Base-by-base conservation (phyloP, 1,284 basidiomycete species). In the Sanghuangporus sanghuang region DNA sequence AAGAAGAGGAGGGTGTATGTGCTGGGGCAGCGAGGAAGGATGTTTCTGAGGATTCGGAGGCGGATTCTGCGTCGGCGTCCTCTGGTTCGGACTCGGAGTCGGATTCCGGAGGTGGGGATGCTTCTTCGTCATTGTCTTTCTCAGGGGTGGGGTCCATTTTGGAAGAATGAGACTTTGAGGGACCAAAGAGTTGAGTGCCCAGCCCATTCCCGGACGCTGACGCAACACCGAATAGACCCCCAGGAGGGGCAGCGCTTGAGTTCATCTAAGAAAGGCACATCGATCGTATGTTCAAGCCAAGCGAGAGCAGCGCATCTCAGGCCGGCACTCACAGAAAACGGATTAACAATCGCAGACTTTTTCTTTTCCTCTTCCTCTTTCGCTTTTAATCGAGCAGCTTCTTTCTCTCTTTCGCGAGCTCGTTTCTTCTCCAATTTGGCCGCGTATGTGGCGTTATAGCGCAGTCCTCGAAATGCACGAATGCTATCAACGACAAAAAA, bases 401-500 rank as follows among this genome's bases (percentile, higher is more conserved):
- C 76, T 59, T 78, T 76, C 60, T 75, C 76, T 55, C 74, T 71
- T 52, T 73, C 72, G 21, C 60, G 71, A 11, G 69, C 70, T 14
- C 71, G 71, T 69, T 78, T 79, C 64, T 75, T 79, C 67, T 84
- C 79, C 5, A 93, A 78, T 71, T 91, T 89, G 21, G 78, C 78
- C 4, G 91, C 92, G 71, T 91, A 93, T 61, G 78, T 77, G 63
- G 82, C 79, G 70, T 93, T 93, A 69, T 80, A 84, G 48, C 87
- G 79, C 61, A 93, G 71, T 8, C 85, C 87, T 68, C 92, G 81
- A 85, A 87, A 93, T 48, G 89, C 90, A 36, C 91, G 86, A 57
- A 93, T 76, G 70, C 91, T 93, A 69, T 40, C 44, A 49, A 50
- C 39, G 39, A 21, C 38, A 12, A 16, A 18, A 61, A 12, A 4